phyloP scores from a whole-genome alignment of 2,329 filamentous ascomycete species.

The Hypomyces perniciosus region DNA sequence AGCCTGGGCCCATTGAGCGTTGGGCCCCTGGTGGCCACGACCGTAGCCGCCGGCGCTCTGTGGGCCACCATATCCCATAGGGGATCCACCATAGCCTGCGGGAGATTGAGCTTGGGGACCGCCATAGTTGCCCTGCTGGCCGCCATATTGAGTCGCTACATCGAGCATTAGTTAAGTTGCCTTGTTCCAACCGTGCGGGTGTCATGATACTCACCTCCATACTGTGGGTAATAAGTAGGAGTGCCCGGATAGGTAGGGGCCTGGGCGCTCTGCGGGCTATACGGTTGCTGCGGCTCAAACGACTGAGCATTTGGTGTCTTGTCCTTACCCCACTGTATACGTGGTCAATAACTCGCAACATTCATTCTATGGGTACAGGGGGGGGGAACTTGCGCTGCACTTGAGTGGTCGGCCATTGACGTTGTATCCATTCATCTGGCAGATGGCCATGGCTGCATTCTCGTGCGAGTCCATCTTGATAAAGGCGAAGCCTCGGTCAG shows the following conservation, averaged over 20 bases:
- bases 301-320: slow-evolving; percentile 71
- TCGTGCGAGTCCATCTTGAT: slow-evolving; percentile 99
- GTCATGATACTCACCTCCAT: slow-evolving; percentile 59
- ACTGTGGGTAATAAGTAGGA: slow-evolving; percentile 89
- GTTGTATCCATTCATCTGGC: slow-evolving; percentile 95
- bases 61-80: slow-evolving; percentile 65
- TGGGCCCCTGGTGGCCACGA: slow-evolving; percentile 60
- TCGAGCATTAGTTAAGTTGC: slow-evolving; percentile 16
- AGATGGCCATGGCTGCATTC: slow-evolving; percentile 97
- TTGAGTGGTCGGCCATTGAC: slow-evolving; percentile 95
- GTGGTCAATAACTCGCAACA: slow-evolving; percentile 13
- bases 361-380: neutral
- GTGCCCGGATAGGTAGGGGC: slow-evolving; percentile 70
- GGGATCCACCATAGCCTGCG: slow-evolving; percentile 57
- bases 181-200: neutral
- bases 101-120: slow-evolving; percentile 57
- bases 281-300: slow-evolving; percentile 70
- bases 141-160: slow-evolving; percentile 48
- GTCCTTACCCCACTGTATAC: slow-evolving; percentile 89
- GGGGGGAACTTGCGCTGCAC: slow-evolving; percentile 76
- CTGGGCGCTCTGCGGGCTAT: slow-evolving; percentile 68
- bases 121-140: slow-evolving; percentile 62
- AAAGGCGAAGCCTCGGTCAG: slow-evolving; percentile 95
- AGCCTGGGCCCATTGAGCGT: slow-evolving; percentile 49
- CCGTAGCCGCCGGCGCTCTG: slow-evolving; percentile 80